These are phyloP conservation scores for Halenospora varia DNA, from an alignment of 495 filamentous ascomycete genomes.

Conservation along the genomic window DNA sequence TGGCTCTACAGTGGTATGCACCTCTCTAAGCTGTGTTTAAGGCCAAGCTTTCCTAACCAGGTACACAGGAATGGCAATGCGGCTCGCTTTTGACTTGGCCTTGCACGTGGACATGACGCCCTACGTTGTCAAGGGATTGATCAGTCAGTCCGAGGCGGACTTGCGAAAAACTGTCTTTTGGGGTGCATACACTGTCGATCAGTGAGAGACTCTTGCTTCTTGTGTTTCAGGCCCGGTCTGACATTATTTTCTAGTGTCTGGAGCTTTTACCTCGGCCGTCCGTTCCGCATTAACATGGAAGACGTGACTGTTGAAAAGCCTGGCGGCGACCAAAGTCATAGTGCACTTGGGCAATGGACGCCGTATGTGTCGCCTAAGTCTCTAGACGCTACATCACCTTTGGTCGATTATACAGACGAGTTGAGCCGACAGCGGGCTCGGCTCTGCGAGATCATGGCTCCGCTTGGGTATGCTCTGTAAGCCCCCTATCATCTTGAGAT, in stretches of 20 bases:
- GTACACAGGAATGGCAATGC: conserved; percentile 42
- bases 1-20: too few species aligned
- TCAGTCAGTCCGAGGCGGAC: conserved; percentile 40
- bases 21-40: too few species aligned
- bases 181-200: conserved; percentile 47
- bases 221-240: conserved; percentile 1
- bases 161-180: conserved; percentile 43
- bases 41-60: too few species aligned
- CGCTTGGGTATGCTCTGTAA: too few species aligned
- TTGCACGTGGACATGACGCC: conserved; percentile 45
- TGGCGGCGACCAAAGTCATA: too few species aligned
- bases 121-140: conserved; percentile 40
- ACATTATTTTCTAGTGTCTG: conserved; percentile 33
- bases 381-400: too few species aligned
- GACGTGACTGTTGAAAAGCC: too few species aligned
- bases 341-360: too few species aligned
- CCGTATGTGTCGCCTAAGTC: too few species aligned
- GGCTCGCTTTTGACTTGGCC: conserved; percentile 46
- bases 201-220: conserved; percentile 31
- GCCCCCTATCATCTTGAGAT: conserved; percentile 31
- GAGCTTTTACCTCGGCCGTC: conserved; percentile 45
- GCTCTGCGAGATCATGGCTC: too few species aligned
- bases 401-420: too few species aligned
- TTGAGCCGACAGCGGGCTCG: too few species aligned
- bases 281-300: conserved; percentile 38